phyloP scores from a whole-genome alignment of 352 stramenopile genomes.

The Blastocystis sp. region DNA sequence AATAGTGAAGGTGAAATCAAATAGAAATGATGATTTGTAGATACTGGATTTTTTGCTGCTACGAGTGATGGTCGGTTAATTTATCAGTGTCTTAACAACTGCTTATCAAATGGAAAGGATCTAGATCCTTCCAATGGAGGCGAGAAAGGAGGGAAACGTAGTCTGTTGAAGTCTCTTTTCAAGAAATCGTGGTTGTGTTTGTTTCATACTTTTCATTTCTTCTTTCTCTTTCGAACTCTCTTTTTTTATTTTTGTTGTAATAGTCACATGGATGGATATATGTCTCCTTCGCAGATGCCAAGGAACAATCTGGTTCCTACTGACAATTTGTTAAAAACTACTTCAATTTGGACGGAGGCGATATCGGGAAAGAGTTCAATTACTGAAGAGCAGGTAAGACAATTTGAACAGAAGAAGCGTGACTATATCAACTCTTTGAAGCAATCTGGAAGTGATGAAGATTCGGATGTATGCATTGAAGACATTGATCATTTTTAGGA shows the following conservation, averaged over 20 bases:
- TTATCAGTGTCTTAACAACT: constrained; percentile 20
- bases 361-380: constrained; percentile 31
- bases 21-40: not conserved
- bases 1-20: not conserved
- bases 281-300: constrained; percentile 24
- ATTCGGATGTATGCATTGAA: not conserved
- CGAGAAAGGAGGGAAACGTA: not conserved
- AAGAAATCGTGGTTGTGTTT: not conserved
- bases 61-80: not conserved
- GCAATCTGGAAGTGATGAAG: not conserved
- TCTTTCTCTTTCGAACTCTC: not conserved
- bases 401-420: constrained; percentile 17
- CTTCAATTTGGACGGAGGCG: constrained; percentile 53
- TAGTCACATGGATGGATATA: constrained; percentile 13
- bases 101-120: not conserved
- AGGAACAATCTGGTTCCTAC: constrained; percentile 46
- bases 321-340: not conserved
- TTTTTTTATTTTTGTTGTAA: not conserved
- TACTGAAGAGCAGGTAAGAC: constrained; percentile 10
- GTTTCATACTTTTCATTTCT: not conserved
- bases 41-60: constrained; percentile 39
- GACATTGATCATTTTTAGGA: not conserved
- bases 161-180: not conserved
- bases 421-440: constrained; percentile 31
- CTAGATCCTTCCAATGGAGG: not conserved